phyloP scores from a whole-genome alignment of 192 early-diverging fungal genomes.

The Jimgerdemannia lactiflua region DNA sequence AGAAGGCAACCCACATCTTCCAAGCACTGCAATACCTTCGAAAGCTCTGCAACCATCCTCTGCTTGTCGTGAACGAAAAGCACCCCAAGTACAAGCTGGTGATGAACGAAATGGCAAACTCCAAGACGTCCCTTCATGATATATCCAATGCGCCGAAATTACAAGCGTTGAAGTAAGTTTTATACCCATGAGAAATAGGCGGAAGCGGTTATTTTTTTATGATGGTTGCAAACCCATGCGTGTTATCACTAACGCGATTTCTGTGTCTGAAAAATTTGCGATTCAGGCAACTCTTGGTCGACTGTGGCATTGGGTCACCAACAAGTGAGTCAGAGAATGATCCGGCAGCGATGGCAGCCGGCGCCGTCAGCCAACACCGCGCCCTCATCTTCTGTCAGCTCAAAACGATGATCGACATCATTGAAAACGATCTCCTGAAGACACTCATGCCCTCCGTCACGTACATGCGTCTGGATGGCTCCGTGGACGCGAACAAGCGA shows the following conservation, averaged over 20 bases:
- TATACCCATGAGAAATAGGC: background rate
- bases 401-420: slow-evolving; percentile 94
- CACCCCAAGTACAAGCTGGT: slow-evolving; percentile 84
- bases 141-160: slow-evolving; percentile 88
- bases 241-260: too few species aligned
- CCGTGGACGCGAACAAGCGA: slow-evolving; percentile 75
- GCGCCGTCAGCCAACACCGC: slow-evolving; percentile 78
- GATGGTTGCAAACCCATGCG: too few species aligned
- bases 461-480: slow-evolving; percentile 93
- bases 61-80: slow-evolving; percentile 81
- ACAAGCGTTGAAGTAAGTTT: slow-evolving; percentile 71
- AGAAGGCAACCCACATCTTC: slow-evolving; percentile 86
- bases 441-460: slow-evolving; percentile 83
- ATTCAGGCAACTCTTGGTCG: slow-evolving; percentile 75
- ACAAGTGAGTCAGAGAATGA: slow-evolving; percentile 44
- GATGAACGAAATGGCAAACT: slow-evolving; percentile 50
- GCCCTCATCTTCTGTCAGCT: slow-evolving; percentile 97
- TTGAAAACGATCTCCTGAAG: slow-evolving; percentile 88
- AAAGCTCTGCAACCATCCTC: slow-evolving; percentile 95
- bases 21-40: slow-evolving; percentile 96
- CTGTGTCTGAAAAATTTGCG: too few species aligned
- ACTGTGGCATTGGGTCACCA: slow-evolving; percentile 91
- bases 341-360: slow-evolving; percentile 40
- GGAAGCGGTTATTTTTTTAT: too few species aligned
- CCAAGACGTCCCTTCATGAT: slow-evolving; percentile 63